Evolutionary conservation across 176 grass and related monocot genomes (phyloP), one percentile per base, ranked within the genome.

Genomic region (Oryza longistaminata): DNA sequence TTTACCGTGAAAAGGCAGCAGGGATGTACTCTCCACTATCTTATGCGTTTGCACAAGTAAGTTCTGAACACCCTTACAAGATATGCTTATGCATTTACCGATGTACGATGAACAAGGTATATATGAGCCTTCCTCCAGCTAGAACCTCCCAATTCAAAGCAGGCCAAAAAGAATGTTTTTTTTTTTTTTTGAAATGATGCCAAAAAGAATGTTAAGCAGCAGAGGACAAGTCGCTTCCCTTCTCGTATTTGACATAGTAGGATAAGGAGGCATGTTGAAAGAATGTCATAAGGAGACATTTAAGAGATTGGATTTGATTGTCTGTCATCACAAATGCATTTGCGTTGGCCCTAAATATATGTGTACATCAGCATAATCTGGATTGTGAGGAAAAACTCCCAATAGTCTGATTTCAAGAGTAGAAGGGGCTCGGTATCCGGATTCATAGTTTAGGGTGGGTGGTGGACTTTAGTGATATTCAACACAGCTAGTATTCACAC

Each of bases 31-130:
- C 92, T 71, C 86, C 92, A 68, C 37, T 94, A 24, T 60, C 92
- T 45, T 94, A 91, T 64, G 92, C 92, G 6, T 89, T 94, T 90
- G 83, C 85, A 80, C 92, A 94, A 50, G 92, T 94, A 92, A 87
- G 77, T 90, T 58, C 25, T 50, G 21, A 77, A 62, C 77, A 37
- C 33, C 76, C 45, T 62, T 25, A 58, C 34, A 58, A 62, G 22
- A 52, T 15, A 78, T 19, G 52, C 55, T n/a, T 22, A 21, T 22
- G 13, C 33, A 26, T 67, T 77, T 33, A 76, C 12, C 17, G 43
- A 33, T 55, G 50, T 52, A 67, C 0, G 15, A 33, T 73, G 8
- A 88, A 33, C 9, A 11, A 6, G 33, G 33, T 9, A 81, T 26
- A 25, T 31, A 39, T 70, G 25, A 71, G 25, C 42, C 21, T 58